Conservation (phyloP, 164 flowering plant species). For the Macadamia tetraphylla region DNA sequence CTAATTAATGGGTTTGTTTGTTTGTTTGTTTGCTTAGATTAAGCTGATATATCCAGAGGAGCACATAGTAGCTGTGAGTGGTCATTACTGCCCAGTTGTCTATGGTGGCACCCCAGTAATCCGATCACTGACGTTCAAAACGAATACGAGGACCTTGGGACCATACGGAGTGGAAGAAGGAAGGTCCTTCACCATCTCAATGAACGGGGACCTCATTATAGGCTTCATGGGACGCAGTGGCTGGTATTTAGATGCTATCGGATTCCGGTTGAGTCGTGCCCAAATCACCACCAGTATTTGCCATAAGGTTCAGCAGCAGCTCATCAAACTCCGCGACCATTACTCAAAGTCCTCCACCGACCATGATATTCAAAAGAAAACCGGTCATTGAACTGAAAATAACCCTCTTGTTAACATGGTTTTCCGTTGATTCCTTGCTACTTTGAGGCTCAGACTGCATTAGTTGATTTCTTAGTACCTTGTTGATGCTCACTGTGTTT, state of each 20-base stretch:
- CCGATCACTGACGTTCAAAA: conserved; percentile 54
- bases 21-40: conserved; percentile 24
- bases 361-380: too few relatives aligned
- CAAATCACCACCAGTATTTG: conserved; percentile 15
- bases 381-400: too few relatives aligned
- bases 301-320: conserved; percentile 5
- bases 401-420: too few relatives aligned
- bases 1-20: too few relatives aligned
- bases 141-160: conserved; percentile 53
- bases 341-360: too few relatives aligned
- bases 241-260: conserved; percentile 58
- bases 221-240: conserved; percentile 63
- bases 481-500: too few relatives aligned
- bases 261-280: conserved; percentile 33
- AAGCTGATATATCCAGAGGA: conserved; percentile 63
- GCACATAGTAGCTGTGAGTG: conserved; percentile 41
- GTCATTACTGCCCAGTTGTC: conserved; percentile 51
- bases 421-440: too few relatives aligned
- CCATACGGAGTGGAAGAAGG: conserved; percentile 72
- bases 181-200: conserved; percentile 49
- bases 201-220: conserved; percentile 51
- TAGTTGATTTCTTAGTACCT: too few relatives aligned
- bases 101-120: conserved; percentile 47
- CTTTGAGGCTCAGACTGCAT: too few relatives aligned
- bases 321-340: conserved; percentile 6